Evolutionary conservation across 192 early-diverging fungal genomes (phyloP).

Genomic region (Coemansia sp.): DNA sequence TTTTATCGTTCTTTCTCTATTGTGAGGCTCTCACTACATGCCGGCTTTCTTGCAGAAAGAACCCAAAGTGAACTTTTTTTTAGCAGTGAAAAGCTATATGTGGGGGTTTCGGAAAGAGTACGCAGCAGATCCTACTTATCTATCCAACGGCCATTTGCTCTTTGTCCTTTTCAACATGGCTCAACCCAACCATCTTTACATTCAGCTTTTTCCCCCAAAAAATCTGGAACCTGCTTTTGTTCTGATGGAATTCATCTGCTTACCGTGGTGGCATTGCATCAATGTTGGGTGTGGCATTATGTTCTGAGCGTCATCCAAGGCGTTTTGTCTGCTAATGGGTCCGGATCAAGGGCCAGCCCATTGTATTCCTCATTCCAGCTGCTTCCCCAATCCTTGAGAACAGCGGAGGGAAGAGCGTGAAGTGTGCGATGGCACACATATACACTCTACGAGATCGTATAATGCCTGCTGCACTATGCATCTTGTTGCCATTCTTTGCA

Average conservation of each 20-base stretch:
- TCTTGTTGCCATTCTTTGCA: neutral
- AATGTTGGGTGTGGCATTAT: neutral
- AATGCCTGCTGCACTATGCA: neutral
- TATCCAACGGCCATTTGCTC: too few relatives aligned
- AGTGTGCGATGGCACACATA: neutral
- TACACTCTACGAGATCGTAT: neutral
- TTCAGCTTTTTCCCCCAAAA: neutral
- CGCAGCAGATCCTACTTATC: too few relatives aligned
- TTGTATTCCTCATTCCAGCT: neutral
- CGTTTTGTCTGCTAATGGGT: neutral
- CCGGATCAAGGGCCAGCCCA: neutral
- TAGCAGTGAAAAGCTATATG: too few relatives aligned
- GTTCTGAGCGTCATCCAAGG: neutral
- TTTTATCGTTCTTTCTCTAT: neutral
- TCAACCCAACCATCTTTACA: neutral
- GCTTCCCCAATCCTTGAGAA: neutral
- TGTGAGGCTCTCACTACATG: neutral
- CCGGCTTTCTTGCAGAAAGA: neutral
- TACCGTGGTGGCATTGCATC: neutral
- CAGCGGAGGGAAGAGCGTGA: neutral
- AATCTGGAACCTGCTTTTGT: neutral
- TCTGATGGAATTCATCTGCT: neutral
- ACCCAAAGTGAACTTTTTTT: neutral
- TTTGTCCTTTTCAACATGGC: neutral
- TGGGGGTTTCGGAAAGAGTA: too few relatives aligned